Evolutionary conservation across 768 basidiomycete species (phyloP), one percentile per base, ranked within the genome.

Genomic region (Russula olivacea): DNA sequence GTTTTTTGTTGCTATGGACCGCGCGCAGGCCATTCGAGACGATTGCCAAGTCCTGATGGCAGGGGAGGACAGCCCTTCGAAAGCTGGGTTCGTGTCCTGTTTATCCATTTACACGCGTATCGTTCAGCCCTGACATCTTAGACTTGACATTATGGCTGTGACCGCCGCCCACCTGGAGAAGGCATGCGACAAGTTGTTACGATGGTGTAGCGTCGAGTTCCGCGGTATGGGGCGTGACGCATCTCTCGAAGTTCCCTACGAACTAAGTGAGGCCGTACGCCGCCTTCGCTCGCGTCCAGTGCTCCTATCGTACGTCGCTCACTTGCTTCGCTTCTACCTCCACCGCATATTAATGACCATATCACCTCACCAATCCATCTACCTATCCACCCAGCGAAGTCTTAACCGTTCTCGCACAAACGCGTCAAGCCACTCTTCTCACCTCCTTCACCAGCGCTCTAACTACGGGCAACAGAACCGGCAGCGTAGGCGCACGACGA

Each of bases 381-480:
- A 30, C 4, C 30, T n/a, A n/a, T 12, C 21, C 32, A 10, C 34
- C 15, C 73, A 89, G 86, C 41, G 94, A 98, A 71, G 84, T 88
- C 0, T 80, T 98, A 34, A 76, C 81, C 0, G 76, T 81, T 57
- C 85, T 99, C 30, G 88, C 91, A 0, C 83, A 89, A 69, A 89
- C 89, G 0, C 90, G 94, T 19, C 91, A 93, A 70, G 75, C 84
- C 0, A 85, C 91, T 0, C 80, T 97, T 1, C 82, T 93, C 10
- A 81, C 83, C n/a, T 77, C 86, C 3, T 98, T 99, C 10, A 98
- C 94, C 0, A 83, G 91, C 14, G 94, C 95, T 7, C 91, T 90
- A 1, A 90, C 86, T 1, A 88, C 85, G 45, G 92, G 89, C 8
- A 55, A 48, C 58, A 30, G 32, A 7, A 45, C 38, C 1, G 58